Conservation (phyloP, 2,329 filamentous ascomycete genomes). For the Sporothrix protearum region DNA sequence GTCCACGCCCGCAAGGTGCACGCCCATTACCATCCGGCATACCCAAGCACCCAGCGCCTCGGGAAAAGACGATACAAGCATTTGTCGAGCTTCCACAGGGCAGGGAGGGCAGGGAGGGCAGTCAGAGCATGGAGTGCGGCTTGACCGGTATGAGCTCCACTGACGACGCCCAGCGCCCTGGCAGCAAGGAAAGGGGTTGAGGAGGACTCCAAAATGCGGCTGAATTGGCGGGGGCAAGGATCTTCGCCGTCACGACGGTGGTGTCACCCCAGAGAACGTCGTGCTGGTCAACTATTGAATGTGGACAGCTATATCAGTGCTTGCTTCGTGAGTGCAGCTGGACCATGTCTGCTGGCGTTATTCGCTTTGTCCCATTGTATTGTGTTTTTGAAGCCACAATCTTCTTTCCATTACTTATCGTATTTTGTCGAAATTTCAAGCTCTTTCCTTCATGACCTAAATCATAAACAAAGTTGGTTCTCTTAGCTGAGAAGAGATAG, state of each 20-base stretch:
- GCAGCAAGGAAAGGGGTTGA: not conserved
- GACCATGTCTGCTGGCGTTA: not conserved
- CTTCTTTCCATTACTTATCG: not conserved
- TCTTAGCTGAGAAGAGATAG: too few relatives aligned
- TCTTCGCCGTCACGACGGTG: not conserved
- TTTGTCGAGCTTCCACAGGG: not conserved
- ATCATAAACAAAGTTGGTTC: not conserved
- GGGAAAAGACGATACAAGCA: constrained; percentile 9
- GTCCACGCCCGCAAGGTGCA: not conserved
- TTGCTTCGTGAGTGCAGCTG: not conserved
- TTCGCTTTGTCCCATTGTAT: not conserved
- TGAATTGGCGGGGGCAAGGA: not conserved
- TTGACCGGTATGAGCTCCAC: not conserved
- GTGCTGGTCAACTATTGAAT: not conserved
- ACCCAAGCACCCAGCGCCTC: not conserved
- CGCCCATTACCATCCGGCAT: not conserved
- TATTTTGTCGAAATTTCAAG: not conserved
- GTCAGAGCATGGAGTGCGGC: not conserved
- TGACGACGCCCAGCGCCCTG: not conserved
- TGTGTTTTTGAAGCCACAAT: not conserved
- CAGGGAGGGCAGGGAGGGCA: too few relatives aligned
- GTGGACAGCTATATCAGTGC: not conserved
- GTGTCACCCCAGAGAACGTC: not conserved
- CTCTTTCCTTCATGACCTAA: not conserved
- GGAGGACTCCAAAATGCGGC: not conserved